Conservation (phyloP, 176 grass and related monocot genomes). For the Oryza longistaminata region DNA sequence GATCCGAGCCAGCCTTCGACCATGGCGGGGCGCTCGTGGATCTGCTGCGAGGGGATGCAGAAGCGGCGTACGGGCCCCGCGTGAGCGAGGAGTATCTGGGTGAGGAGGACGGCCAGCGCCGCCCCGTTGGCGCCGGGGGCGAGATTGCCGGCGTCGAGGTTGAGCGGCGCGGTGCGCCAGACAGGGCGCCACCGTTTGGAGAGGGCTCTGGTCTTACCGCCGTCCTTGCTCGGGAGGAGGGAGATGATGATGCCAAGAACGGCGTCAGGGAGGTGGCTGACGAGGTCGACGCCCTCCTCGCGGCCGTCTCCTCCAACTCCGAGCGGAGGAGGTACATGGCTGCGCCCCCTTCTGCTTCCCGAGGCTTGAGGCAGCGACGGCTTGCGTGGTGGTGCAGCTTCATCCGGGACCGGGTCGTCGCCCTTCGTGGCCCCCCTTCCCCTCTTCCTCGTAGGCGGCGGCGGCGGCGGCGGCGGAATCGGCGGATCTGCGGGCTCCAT, state of each 20-base stretch:
- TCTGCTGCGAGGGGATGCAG: background rate
- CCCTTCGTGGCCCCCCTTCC: too few species aligned
- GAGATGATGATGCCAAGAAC: background rate
- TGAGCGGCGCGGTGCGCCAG: background rate
- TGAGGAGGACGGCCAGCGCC: background rate
- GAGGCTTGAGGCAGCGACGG: too few species aligned
- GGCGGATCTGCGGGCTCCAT: too few species aligned
- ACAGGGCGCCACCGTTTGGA: background rate
- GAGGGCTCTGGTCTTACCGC: too few species aligned
- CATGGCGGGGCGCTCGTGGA: background rate
- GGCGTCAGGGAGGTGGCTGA: background rate
- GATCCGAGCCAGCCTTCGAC: background rate
- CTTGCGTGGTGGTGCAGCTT: too few species aligned
- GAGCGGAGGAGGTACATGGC: too few species aligned
- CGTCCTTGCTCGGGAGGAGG: background rate
- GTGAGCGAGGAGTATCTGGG: background rate
- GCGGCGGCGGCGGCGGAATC: too few species aligned
- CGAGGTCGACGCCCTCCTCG: background rate
- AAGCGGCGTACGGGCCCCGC: background rate
- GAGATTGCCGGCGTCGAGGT: background rate
- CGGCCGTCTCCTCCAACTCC: too few species aligned
- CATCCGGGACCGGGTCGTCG: too few species aligned
- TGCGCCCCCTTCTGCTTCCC: too few species aligned
- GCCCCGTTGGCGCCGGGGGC: too few species aligned
- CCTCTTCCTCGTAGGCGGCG: too few species aligned